Evolutionary conservation across 2,329 filamentous ascomycete genomes (phyloP).

Genomic region (Botrytis fragariae): DNA sequence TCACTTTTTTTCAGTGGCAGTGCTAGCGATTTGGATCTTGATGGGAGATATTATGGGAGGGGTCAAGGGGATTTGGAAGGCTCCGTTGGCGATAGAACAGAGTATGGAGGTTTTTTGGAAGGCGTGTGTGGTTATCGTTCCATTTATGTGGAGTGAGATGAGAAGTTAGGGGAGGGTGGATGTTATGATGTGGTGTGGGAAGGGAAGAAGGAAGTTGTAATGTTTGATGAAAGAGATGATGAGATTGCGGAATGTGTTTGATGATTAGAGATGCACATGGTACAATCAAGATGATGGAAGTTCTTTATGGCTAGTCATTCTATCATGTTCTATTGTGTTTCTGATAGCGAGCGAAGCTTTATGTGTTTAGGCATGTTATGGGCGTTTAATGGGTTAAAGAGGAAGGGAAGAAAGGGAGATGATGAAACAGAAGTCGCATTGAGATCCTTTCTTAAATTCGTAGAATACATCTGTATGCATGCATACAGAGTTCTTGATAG

Average conservation of each 20-base stretch:
- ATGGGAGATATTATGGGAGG: conserved; percentile 48
- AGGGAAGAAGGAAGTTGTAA: background rate
- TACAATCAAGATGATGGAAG: background rate
- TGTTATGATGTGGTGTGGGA: background rate
- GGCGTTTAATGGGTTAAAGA: background rate
- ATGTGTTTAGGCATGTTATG: background rate
- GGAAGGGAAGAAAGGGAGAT: background rate
- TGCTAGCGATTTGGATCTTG: conserved; percentile 75
- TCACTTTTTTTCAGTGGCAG: conserved; percentile 93
- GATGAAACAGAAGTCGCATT: too few species aligned
- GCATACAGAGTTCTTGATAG: too few species aligned
- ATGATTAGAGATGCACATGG: background rate
- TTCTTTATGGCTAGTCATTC: background rate
- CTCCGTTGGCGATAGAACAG: conserved; percentile 64
- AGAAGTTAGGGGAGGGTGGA: conserved; percentile 31
- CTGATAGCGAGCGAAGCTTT: background rate
- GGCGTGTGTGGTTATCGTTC: conserved; percentile 78
- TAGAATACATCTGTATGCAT: too few species aligned
- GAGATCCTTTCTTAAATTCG: too few species aligned
- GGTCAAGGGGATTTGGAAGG: conserved; percentile 50
- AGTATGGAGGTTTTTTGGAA: conserved; percentile 72
- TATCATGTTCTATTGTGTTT: background rate
- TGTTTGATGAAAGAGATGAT: conserved; percentile 1
- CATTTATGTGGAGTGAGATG: conserved; percentile 72
- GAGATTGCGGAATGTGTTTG: background rate